phyloP scores from a whole-genome alignment of 192 early-diverging fungal genomes.

The Funneliformis mosseae region DNA sequence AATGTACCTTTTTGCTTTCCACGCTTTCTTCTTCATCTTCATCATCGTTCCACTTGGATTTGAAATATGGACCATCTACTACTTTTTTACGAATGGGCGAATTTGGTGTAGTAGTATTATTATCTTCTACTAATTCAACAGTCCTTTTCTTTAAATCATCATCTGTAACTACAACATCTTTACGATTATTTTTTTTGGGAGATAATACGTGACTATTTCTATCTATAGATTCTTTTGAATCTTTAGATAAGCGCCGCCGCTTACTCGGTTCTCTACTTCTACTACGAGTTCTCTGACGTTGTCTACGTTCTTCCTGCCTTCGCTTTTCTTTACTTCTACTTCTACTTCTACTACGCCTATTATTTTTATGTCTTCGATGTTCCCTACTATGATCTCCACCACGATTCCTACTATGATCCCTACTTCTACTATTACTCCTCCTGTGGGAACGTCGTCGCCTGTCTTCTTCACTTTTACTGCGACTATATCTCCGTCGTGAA shows the following conservation, averaged over 20 bases:
- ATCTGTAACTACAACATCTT: background rate
- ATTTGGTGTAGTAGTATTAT: background rate
- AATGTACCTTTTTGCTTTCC: slow-evolving; percentile 7
- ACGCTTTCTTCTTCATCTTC: slow-evolving; percentile 20
- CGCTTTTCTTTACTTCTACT: slow-evolving; percentile 24
- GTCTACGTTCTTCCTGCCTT: slow-evolving; percentile 20
- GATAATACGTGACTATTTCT: background rate
- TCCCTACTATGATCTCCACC: slow-evolving; percentile 3
- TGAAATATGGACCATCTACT: slow-evolving; percentile 27
- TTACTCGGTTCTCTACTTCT: slow-evolving; percentile 4
- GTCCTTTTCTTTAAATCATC: slow-evolving; percentile 5
- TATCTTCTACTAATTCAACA: background rate
- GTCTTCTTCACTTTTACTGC: slow-evolving; percentile 37
- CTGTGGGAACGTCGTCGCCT: slow-evolving; percentile 35
- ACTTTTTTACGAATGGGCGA: slow-evolving; percentile 20
- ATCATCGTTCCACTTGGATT: slow-evolving; percentile 34
- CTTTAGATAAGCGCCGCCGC: slow-evolving; percentile 13
- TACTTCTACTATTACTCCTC: slow-evolving; percentile 10
- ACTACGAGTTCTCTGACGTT: slow-evolving; percentile 18
- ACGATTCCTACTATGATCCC: slow-evolving; percentile 23
- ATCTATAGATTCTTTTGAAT: background rate
- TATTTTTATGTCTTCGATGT: background rate
- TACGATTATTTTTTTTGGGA: slow-evolving; percentile 5
- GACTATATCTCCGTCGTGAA: slow-evolving; percentile 35
- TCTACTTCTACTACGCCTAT: no score